phyloP scores from a whole-genome alignment of 1,284 basidiomycete species.

The Cutaneotrichosporon mucoides region DNA sequence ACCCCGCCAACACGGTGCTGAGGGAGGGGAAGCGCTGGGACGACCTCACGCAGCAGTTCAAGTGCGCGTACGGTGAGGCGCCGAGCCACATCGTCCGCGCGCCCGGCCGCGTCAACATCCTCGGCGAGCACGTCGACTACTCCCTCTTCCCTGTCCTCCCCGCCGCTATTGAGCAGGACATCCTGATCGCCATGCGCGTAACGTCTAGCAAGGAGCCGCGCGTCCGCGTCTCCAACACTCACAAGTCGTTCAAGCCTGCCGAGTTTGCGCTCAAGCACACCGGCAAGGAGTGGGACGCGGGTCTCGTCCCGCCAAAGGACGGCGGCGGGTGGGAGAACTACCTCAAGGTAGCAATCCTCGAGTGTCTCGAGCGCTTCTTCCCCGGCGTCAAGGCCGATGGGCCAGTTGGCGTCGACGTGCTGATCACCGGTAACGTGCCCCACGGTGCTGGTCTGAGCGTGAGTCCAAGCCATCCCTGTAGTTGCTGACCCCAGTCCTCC shows the following conservation, averaged over 20 bases:
- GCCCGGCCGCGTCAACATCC: slow-evolving; percentile 73
- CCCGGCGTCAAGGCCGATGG: slow-evolving; percentile 40
- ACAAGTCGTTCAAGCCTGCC: slow-evolving; percentile 56
- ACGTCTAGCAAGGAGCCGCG: background rate
- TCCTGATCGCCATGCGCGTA: slow-evolving; percentile 68
- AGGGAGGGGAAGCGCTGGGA: slow-evolving; percentile 57
- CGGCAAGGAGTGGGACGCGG: slow-evolving; percentile 62
- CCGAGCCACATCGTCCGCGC: slow-evolving; percentile 71
- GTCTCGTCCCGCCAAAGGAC: slow-evolving; percentile 59
- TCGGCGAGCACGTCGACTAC: slow-evolving; percentile 87
- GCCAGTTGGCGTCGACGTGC: slow-evolving; percentile 62
- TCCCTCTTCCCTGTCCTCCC: slow-evolving; percentile 61
- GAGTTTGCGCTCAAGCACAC: slow-evolving; percentile 55
- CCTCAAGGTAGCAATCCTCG: slow-evolving; percentile 59
- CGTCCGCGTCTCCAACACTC: slow-evolving; percentile 59
- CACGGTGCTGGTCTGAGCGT: slow-evolving; percentile 75
- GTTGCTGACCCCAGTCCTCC: slow-evolving; percentile 29
- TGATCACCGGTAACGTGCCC: slow-evolving; percentile 73
- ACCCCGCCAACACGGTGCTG: slow-evolving; percentile 45
- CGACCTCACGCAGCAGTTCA: slow-evolving; percentile 61
- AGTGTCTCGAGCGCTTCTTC: slow-evolving; percentile 29
- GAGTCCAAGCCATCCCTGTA: too few species aligned
- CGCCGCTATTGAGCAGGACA: slow-evolving; percentile 76
- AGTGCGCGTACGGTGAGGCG: slow-evolving; percentile 60
- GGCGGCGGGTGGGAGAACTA: slow-evolving; percentile 79